Evolutionary conservation across 2,329 filamentous ascomycete genomes (phyloP).

Genomic region (Ustulina deusta): DNA sequence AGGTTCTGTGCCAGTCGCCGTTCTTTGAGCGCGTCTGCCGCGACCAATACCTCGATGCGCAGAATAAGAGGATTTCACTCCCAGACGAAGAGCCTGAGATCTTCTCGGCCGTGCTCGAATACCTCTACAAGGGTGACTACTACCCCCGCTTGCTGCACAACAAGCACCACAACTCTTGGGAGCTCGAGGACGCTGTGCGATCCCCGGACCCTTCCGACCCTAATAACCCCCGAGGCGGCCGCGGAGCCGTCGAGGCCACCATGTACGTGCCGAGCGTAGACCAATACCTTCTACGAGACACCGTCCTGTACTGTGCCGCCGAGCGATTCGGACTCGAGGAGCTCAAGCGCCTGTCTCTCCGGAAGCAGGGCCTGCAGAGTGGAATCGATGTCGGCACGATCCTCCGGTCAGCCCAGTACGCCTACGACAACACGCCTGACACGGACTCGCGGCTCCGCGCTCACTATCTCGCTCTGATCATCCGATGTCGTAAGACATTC

Average conservation of each 20-base stretch:
- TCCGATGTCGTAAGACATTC: slow-evolving; percentile 96
- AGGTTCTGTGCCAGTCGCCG: slow-evolving; percentile 86
- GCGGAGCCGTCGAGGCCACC: slow-evolving; percentile 74
- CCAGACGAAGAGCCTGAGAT: slow-evolving; percentile 86
- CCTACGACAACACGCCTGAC: slow-evolving; percentile 94
- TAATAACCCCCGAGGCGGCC: slow-evolving; percentile 52
- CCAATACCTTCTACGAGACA: slow-evolving; percentile 87
- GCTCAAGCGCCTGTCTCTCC: slow-evolving; percentile 89
- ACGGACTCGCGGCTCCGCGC: slow-evolving; percentile 92
- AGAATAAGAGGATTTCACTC: slow-evolving; percentile 82
- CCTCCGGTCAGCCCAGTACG: slow-evolving; percentile 91
- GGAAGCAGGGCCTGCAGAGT: slow-evolving; percentile 93
- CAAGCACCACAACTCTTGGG: slow-evolving; percentile 88
- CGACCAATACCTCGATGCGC: slow-evolving; percentile 78
- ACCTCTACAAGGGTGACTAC: slow-evolving; percentile 97
- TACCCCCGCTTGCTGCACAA: slow-evolving; percentile 89
- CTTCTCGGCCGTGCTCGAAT: slow-evolving; percentile 94
- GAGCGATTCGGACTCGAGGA: slow-evolving; percentile 92
- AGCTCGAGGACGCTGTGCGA: slow-evolving; percentile 78
- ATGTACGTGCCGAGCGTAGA: slow-evolving; percentile 80
- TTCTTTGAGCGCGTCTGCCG: slow-evolving; percentile 82
- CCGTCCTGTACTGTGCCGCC: slow-evolving; percentile 92
- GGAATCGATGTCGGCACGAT: slow-evolving; percentile 94
- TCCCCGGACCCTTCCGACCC: slow-evolving; percentile 52
- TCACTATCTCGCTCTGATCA: slow-evolving; percentile 97